A percentile compares a stretch with the other conserved stretches of the same genome.
phyloP scores from a whole-genome alignment of 2,329 filamentous ascomycete genomes.

The Pseudogymnoascus sp. region DNA sequence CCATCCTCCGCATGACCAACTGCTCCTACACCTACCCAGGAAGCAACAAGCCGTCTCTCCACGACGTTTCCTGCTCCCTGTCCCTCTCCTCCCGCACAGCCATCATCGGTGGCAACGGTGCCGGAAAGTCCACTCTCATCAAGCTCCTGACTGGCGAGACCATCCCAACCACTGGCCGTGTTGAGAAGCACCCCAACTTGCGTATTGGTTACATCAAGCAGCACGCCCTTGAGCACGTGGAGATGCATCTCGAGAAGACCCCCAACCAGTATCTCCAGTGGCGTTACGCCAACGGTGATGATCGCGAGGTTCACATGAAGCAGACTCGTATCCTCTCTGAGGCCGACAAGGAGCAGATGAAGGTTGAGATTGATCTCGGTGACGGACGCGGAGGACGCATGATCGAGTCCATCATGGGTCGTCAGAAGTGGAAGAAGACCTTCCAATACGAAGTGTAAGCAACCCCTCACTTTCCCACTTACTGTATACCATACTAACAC shows the following conservation, averaged over 20 bases:
- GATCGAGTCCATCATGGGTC: constrained; percentile 85
- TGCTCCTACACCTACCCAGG: constrained; percentile 93
- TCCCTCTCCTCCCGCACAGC: constrained; percentile 87
- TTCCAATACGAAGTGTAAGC: constrained; percentile 96
- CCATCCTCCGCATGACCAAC: constrained; percentile 91
- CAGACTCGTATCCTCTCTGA: constrained; percentile 86
- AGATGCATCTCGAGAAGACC: constrained; percentile 99
- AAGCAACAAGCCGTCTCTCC: constrained; percentile 76
- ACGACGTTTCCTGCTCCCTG: constrained; percentile 80
- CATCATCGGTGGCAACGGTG: constrained; percentile 95
- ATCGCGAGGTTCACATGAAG: constrained; percentile 95
- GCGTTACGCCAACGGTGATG: constrained; percentile 95
- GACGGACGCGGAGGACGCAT: constrained; percentile 73
- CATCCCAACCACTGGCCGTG: constrained; percentile 74
- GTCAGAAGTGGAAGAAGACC: constrained; percentile 98
- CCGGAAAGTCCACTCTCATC: constrained; percentile 96
- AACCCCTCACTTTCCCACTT: too few relatives aligned
- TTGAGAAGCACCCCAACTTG: constrained; percentile 97
- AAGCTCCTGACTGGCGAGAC: constrained; percentile 93
- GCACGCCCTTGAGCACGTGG: constrained; percentile 96
- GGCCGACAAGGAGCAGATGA: constrained; percentile 83
- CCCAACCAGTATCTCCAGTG: constrained; percentile 98
- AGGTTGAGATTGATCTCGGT: constrained; percentile 76
- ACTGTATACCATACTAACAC: too few relatives aligned
- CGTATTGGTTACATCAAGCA: constrained; percentile 99